Evolutionary conservation across 2,329 filamentous ascomycete species (phyloP).

Genomic region (Myriosclerotinia scirpicola): DNA sequence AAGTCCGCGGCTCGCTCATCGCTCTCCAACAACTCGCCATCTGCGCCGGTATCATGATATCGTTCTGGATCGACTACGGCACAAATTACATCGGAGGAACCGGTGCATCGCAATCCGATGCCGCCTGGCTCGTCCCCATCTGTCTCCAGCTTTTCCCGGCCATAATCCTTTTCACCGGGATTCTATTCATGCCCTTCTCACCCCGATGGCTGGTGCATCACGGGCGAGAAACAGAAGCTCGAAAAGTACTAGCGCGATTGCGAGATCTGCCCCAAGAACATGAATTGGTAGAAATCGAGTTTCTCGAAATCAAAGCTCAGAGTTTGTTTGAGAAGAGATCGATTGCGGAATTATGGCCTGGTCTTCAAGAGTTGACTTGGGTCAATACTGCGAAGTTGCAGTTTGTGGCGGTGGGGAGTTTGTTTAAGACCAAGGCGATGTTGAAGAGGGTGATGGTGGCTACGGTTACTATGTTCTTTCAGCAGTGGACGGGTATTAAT

Average conservation of each 20-base stretch:
- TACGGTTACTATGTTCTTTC: slow-evolving; percentile 62
- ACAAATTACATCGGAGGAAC: slow-evolving; percentile 68
- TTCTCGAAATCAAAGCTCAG: slow-evolving; percentile 80
- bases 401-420: slow-evolving; percentile 63
- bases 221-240: slow-evolving; percentile 66
- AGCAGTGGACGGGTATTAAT: slow-evolving; percentile 51
- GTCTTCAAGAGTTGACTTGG: slow-evolving; percentile 57
- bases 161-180: slow-evolving; percentile 64
- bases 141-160: slow-evolving; percentile 70
- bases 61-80: slow-evolving; percentile 63
- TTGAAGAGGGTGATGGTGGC: slow-evolving; percentile 65
- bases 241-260: slow-evolving; percentile 60
- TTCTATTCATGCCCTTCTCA: slow-evolving; percentile 78
- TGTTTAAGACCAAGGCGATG: slow-evolving; percentile 66
- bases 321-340: slow-evolving; percentile 74
- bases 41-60: slow-evolving; percentile 55
- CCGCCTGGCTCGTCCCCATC: slow-evolving; percentile 73
- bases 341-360: slow-evolving; percentile 65
- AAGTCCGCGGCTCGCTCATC: slow-evolving; percentile 65
- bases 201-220: slow-evolving; percentile 75
- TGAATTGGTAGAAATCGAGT: slow-evolving; percentile 71
- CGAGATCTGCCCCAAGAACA: slow-evolving; percentile 61
- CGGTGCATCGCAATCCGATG: slow-evolving; percentile 57
- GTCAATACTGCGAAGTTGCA: slow-evolving; percentile 68
- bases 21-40: slow-evolving; percentile 65